Evolutionary conservation across 257 asterid species (phyloP).

Genomic region (Buddleja alternifolia): DNA sequence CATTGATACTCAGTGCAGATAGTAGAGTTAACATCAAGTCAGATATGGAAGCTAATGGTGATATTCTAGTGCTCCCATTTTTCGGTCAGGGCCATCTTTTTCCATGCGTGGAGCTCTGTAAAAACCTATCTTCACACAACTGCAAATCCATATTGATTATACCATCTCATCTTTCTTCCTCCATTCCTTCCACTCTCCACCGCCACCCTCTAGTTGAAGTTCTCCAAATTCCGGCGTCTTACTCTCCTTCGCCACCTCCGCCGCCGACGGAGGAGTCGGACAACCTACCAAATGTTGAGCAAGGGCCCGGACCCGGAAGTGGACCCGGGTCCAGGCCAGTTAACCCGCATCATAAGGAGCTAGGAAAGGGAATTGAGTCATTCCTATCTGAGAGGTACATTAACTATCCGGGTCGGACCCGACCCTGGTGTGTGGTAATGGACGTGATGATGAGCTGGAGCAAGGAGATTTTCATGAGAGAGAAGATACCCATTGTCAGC

Average conservation of each 20-base stretch:
- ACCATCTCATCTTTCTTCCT: slow-evolving; percentile 70
- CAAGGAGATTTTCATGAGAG: slow-evolving; percentile 51
- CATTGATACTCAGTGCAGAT: background rate
- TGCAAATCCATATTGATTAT: slow-evolving; percentile 52
- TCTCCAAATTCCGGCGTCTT: slow-evolving; percentile 34
- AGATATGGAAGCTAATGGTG: slow-evolving; percentile 47
- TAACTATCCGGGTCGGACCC: slow-evolving; percentile 27
- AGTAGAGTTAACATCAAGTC: too few relatives aligned
- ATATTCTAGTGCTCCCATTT: slow-evolving; percentile 69
- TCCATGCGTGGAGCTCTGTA: slow-evolving; percentile 73
- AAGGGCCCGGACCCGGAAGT: slow-evolving; percentile 6
- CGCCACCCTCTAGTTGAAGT: slow-evolving; percentile 35
- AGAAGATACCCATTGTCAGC: slow-evolving; percentile 45
- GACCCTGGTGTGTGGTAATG: slow-evolving; percentile 58
- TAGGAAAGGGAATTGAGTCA: slow-evolving; percentile 54
- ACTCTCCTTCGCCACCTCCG: slow-evolving; percentile 20
- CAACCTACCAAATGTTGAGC: background rate
- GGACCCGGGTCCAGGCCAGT: slow-evolving; percentile 15
- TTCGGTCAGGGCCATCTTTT: slow-evolving; percentile 82
- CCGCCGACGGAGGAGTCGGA: background rate
- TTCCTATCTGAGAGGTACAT: slow-evolving; percentile 39
- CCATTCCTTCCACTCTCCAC: slow-evolving; percentile 45
- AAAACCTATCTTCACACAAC: slow-evolving; percentile 44
- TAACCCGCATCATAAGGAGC: slow-evolving; percentile 29
- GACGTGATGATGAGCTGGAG: slow-evolving; percentile 85